phyloP scores from a whole-genome alignment of 1,284 basidiomycete genomes.

The Leccinum griseonigrum region DNA sequence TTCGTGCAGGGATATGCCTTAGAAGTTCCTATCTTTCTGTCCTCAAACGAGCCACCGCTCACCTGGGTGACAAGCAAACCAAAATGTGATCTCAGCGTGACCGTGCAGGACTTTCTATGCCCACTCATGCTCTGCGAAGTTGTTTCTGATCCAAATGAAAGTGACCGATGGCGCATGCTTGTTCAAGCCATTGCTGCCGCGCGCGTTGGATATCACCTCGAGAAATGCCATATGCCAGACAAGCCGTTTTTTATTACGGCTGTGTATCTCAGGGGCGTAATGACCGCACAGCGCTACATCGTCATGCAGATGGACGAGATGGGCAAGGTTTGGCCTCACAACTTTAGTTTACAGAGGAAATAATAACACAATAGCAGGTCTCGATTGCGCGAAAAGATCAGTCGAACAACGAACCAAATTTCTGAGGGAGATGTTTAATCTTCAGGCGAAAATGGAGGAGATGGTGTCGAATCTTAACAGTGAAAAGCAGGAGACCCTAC shows the following conservation, averaged over 20 bases:
- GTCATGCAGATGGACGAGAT: neutral
- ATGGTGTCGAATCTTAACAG: neutral
- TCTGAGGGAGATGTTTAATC: neutral
- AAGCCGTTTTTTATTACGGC: neutral
- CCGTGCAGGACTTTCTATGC: neutral
- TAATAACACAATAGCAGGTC: neutral
- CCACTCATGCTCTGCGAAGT: neutral
- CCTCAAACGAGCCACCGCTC: neutral
- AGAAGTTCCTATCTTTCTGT: neutral
- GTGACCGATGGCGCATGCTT: neutral
- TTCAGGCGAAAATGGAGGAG: neutral
- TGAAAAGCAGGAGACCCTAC: neutral
- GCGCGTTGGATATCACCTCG: neutral
- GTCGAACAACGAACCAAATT: neutral
- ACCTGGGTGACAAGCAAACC: neutral
- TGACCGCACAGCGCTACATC: neutral
- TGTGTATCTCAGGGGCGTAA: neutral
- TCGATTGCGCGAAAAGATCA: neutral
- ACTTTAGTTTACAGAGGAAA: neutral
- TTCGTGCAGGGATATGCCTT: neutral
- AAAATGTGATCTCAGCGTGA: neutral
- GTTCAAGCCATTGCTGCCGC: neutral
- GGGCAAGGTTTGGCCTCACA: neutral
- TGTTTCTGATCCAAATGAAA: neutral
- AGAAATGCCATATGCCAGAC: neutral